phyloP scores from a whole-genome alignment of 2,329 filamentous ascomycete species.

The Diplodia corticola region DNA sequence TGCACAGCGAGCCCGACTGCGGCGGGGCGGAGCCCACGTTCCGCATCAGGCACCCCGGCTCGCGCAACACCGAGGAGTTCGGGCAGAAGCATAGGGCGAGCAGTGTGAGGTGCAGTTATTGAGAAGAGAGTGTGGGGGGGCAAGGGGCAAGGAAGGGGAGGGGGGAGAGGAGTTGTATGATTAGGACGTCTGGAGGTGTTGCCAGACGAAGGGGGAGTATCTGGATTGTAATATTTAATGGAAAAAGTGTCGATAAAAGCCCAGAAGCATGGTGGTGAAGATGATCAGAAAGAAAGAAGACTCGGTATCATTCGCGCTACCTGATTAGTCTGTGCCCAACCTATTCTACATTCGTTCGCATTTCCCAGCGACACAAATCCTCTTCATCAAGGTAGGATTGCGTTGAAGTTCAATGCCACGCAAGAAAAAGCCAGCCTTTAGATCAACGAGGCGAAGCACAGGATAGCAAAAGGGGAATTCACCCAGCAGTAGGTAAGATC shows the following conservation, averaged over 20 bases:
- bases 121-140: neutral
- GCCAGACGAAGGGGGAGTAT: too few relatives aligned
- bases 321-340: neutral
- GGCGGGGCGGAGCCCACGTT: neutral
- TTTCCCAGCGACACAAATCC: neutral
- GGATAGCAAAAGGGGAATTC: neutral
- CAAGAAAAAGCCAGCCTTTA: neutral
- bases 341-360: neutral
- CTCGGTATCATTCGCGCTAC: neutral
- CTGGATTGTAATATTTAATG: too few relatives aligned
- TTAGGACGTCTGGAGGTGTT: neutral
- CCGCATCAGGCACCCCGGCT: neutral
- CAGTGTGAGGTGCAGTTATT: neutral
- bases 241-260: neutral
- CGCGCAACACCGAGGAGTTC: neutral
- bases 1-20: neutral
- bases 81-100: neutral
- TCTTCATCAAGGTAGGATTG: neutral
- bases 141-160: too few relatives aligned
- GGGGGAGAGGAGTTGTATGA: neutral
- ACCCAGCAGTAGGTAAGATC: slow-evolving; percentile 3
- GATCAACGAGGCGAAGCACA: neutral
- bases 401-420: neutral
- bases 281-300: neutral
- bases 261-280: neutral